Evolutionary conservation across 768 basidiomycete species (phyloP).

Genomic region (Hygrocybe coccinea): DNA sequence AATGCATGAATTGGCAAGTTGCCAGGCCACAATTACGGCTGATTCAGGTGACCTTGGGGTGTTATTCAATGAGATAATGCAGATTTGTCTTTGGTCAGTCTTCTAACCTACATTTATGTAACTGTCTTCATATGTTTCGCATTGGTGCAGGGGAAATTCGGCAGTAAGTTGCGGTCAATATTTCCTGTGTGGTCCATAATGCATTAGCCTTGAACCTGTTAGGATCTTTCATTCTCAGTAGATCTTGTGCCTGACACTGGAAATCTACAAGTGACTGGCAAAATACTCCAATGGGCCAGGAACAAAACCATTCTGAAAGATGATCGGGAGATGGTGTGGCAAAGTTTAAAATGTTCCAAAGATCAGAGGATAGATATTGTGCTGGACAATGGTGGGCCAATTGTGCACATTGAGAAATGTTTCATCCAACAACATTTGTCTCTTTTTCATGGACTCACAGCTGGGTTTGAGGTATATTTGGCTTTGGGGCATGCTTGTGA

Average conservation of each 20-base stretch:
- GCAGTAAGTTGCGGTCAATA: conserved; percentile 55
- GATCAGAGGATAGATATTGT: conserved; percentile 69
- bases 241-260: conserved; percentile 83
- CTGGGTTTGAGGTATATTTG: conserved; percentile 96
- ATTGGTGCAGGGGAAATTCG: conserved; percentile 76
- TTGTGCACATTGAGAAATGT: not conserved
- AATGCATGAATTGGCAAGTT: conserved; percentile 59
- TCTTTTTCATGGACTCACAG: conserved; percentile 34
- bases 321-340: conserved; percentile 74
- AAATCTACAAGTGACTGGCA: conserved; percentile 74
- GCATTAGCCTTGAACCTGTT: not conserved
- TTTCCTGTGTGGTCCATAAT: not conserved
- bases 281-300: conserved; percentile 74
- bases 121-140: not conserved
- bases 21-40: conserved; percentile 39
- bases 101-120: not conserved
- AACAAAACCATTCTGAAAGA: conserved; percentile 77
- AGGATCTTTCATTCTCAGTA: conserved; percentile 90
- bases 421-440: too few relatives aligned
- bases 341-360: conserved; percentile 54
- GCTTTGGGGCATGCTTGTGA: too few relatives aligned
- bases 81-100: conserved; percentile 79
- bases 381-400: conserved; percentile 75
- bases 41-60: conserved; percentile 54
- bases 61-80: conserved; percentile 79